Evolutionary conservation across 352 stramenopile genomes (phyloP).

Genomic region (Phytopythium boreale): DNA sequence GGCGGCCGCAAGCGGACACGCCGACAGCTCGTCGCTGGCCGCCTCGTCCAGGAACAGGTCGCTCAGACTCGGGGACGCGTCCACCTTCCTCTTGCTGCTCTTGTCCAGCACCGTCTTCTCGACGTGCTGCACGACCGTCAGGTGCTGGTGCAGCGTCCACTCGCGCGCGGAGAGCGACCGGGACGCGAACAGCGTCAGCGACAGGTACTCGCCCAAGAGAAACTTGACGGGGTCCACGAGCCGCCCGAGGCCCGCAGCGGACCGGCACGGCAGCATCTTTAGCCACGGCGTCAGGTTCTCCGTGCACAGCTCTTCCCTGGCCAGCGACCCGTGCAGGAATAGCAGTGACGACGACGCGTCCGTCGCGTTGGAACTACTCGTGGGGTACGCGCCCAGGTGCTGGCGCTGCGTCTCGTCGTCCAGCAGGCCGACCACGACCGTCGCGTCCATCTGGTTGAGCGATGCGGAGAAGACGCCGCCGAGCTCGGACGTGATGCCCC

Average conservation of each 20-base stretch:
- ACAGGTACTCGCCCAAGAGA: constrained; percentile 69
- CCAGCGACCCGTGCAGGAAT: constrained; percentile 64
- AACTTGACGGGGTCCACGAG: constrained; percentile 75
- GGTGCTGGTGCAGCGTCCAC: constrained; percentile 52
- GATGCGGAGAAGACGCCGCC: constrained; percentile 82
- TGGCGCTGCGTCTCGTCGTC: constrained; percentile 9
- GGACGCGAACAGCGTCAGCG: constrained; percentile 49
- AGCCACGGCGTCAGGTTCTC: constrained; percentile 89
- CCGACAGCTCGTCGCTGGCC: constrained; percentile 12
- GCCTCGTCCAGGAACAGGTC: constrained; percentile 42
- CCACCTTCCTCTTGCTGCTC: background rate
- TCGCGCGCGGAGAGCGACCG: constrained; percentile 10
- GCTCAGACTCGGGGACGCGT: constrained; percentile 30
- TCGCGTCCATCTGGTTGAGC: constrained; percentile 74
- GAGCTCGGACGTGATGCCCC: constrained; percentile 68
- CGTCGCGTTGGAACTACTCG: background rate
- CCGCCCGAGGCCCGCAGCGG: constrained; percentile 50
- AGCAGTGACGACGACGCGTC: constrained; percentile 1
- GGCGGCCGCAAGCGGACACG: constrained; percentile 35
- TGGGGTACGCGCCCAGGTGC: constrained; percentile 13
- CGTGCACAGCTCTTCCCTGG: constrained; percentile 82
- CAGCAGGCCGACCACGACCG: constrained; percentile 26
- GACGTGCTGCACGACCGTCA: constrained; percentile 49
- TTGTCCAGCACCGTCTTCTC: constrained; percentile 10
- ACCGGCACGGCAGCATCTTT: constrained; percentile 83